Conservation (phyloP, 495 filamentous ascomycete species). For the Aspergillus carlsbadensis region DNA sequence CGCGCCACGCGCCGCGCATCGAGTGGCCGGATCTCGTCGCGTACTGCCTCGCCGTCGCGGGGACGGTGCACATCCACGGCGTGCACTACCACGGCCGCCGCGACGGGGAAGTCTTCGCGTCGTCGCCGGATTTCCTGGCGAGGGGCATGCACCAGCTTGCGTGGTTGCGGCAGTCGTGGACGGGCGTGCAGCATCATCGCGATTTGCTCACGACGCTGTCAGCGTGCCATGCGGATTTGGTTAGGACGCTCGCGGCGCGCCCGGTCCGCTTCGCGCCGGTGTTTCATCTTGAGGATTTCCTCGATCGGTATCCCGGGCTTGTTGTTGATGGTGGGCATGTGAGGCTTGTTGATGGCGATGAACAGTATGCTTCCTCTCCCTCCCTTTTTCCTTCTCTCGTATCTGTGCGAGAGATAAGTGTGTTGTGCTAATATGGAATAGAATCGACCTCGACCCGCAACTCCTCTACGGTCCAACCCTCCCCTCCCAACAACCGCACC, state of each 20-base stretch:
- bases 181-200: constrained; percentile 74
- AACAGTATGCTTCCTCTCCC: constrained; percentile 15
- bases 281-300: constrained; percentile 84
- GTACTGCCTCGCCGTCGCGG: constrained; percentile 79
- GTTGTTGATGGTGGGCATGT: constrained; percentile 55
- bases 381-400: not conserved
- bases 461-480: constrained; percentile 23
- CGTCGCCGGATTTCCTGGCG: constrained; percentile 68
- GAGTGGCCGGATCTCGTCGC: constrained; percentile 84
- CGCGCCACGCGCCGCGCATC: constrained; percentile 59
- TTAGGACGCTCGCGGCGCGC: constrained; percentile 65
- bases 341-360: constrained; percentile 52
- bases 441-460: constrained; percentile 13
- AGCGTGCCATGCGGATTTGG: constrained; percentile 68
- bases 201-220: constrained; percentile 74
- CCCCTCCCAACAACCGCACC: constrained; percentile 24
- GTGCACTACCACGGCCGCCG: constrained; percentile 67
- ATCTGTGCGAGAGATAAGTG: too few relatives aligned
- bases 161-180: constrained; percentile 71
- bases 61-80: constrained; percentile 82
- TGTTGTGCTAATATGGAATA: not conserved
- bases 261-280: constrained; percentile 70
- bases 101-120: constrained; percentile 61
- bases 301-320: constrained; percentile 68
- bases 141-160: constrained; percentile 76